Evolutionary conservation across 2,329 filamentous ascomycete species (phyloP).

Genomic region (Rutstroemia sydowiana): DNA sequence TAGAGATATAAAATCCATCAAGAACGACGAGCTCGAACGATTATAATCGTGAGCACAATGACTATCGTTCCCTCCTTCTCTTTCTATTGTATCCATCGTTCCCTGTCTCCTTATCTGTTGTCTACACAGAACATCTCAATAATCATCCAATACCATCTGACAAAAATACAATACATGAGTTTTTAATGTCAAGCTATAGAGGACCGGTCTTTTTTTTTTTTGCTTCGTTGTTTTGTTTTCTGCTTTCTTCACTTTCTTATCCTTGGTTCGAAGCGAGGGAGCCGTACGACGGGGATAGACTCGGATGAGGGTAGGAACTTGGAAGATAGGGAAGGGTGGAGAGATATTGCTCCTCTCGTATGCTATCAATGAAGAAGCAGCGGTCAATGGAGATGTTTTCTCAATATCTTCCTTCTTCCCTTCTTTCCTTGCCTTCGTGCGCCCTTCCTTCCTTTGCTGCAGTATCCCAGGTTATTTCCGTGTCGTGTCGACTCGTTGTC

Average conservation of each 20-base stretch:
- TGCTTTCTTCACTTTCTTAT: not conserved
- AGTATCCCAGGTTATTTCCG: not conserved
- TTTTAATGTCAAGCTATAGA: not conserved
- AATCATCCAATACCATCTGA: not conserved
- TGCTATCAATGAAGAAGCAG: not conserved
- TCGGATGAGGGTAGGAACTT: no score
- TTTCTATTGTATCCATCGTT: no score
- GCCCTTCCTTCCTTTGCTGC: not conserved
- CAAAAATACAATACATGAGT: not conserved
- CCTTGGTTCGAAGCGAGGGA: no score
- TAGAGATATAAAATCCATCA: no score
- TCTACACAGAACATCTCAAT: not conserved
- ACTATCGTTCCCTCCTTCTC: no score
- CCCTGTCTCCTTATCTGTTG: no score
- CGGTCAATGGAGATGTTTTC: constrained; percentile 2
- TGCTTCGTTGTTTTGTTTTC: not conserved
- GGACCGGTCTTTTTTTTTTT: not conserved
- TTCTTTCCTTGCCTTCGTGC: not conserved
- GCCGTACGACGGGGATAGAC: no score
- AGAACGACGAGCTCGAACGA: not conserved
- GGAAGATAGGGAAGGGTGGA: not conserved
- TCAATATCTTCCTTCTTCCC: not conserved
- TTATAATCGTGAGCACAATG: not conserved
- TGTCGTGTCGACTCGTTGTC: not conserved
- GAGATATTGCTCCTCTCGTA: constrained; percentile 1